A percentile compares a stretch with the other conserved stretches of the same genome.
Conservation (phyloP, 371 early-diverging fungal genomes). For the Apophysomyces elegans region DNA sequence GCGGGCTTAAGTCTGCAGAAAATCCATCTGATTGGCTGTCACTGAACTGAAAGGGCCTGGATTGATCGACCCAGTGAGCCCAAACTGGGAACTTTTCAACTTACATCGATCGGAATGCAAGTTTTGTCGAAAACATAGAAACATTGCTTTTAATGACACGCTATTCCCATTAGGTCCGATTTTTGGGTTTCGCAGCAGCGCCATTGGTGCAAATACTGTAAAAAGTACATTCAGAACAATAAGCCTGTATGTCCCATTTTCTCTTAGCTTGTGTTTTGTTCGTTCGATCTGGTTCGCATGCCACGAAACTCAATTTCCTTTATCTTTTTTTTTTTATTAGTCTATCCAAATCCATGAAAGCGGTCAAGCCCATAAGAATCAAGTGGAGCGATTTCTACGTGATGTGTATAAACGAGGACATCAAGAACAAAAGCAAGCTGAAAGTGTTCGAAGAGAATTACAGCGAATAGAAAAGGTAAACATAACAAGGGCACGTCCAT, state of each 20-base stretch:
- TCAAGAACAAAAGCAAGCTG: constrained; percentile 57
- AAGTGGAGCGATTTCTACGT: constrained; percentile 68
- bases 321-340: constrained; percentile 29
- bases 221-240: constrained; percentile 75
- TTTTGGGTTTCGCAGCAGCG: constrained; percentile 78
- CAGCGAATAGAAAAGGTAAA: constrained; percentile 66
- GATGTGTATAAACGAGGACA: constrained; percentile 65
- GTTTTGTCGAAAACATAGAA: not conserved
- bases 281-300: not conserved
- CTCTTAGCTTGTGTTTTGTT: not conserved
- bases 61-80: too few relatives aligned
- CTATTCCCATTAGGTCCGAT: constrained; percentile 58
- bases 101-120: constrained; percentile 1
- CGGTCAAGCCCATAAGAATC: constrained; percentile 72
- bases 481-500: too few relatives aligned
- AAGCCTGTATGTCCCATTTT: constrained; percentile 59
- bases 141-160: not conserved
- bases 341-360: constrained; percentile 70
- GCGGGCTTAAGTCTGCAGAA: too few relatives aligned
- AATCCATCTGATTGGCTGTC: too few relatives aligned
- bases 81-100: too few relatives aligned
- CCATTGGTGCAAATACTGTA: constrained; percentile 78
- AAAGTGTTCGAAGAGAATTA: constrained; percentile 57
- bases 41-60: too few relatives aligned
- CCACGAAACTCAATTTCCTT: too few relatives aligned